Conservation (phyloP, 2,329 filamentous ascomycete species). For the Trichoderma citrinoviride region DNA sequence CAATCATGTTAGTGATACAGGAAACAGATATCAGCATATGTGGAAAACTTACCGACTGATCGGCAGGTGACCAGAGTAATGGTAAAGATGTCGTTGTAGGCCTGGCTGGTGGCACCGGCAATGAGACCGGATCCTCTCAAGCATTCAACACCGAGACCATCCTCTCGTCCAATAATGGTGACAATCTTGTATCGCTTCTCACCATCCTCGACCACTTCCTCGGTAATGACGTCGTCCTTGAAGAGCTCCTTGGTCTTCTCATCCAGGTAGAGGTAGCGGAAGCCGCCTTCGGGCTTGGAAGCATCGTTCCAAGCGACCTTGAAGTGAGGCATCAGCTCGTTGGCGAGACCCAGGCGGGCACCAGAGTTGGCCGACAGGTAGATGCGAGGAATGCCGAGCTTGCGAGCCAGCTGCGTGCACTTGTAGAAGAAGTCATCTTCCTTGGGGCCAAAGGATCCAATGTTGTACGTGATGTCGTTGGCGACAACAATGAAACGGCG, state of each 20-base stretch:
- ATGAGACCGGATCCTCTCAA: conserved; percentile 96
- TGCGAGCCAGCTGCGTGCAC: conserved; percentile 93
- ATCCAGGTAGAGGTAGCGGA: conserved; percentile 95
- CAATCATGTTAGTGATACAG: conserved; percentile 14
- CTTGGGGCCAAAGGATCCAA: conserved; percentile 92
- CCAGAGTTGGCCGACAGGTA: conserved; percentile 99
- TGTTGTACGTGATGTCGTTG: conserved; percentile 99
- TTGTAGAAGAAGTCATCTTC: conserved; percentile 99
- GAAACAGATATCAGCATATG: not conserved
- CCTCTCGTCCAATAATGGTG: conserved; percentile 88
- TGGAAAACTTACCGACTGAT: conserved; percentile 76
- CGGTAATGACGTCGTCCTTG: conserved; percentile 71
- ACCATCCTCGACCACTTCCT: conserved; percentile 79
- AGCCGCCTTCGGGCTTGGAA: conserved; percentile 77
- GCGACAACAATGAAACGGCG: conserved; percentile 93
- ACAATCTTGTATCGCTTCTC: conserved; percentile 93
- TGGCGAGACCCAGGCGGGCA: conserved; percentile 93
- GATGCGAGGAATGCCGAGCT: conserved; percentile 91
- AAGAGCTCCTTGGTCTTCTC: conserved; percentile 84
- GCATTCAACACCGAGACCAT: conserved; percentile 96
- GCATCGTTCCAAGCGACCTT: conserved; percentile 94
- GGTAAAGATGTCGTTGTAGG: conserved; percentile 99
- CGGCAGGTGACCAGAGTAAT: conserved; percentile 96
- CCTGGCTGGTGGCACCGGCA: conserved; percentile 92
- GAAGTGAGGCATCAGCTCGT: conserved; percentile 96